Evolutionary conservation across 2,329 filamentous ascomycete species (phyloP).

Genomic region (Orbilia ellipsospora): DNA sequence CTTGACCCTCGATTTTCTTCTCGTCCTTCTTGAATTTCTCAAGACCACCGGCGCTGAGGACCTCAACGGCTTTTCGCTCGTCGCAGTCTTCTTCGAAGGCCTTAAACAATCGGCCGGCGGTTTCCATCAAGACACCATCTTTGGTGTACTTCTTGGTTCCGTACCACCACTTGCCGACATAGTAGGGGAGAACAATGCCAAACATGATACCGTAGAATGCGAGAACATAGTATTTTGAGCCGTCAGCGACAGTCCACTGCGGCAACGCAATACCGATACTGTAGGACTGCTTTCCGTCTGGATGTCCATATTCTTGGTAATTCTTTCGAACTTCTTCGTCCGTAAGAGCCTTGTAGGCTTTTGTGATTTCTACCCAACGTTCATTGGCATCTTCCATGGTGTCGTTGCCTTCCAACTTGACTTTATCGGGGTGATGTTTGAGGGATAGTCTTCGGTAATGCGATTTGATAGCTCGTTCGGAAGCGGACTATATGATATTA

Average conservation of each 20-base stretch:
- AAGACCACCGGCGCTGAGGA: conserved; percentile 80
- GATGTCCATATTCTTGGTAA: conserved; percentile 93
- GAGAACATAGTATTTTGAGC: conserved; percentile 94
- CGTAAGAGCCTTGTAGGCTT: conserved; percentile 97
- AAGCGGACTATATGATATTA: conserved; percentile 69
- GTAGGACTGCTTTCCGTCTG: conserved; percentile 97
- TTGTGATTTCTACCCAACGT: conserved; percentile 92
- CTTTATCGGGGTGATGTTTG: conserved; percentile 92
- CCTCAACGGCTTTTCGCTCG: conserved; percentile 80
- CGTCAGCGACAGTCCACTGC: conserved; percentile 89
- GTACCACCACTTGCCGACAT: conserved; percentile 99
- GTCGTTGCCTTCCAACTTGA: conserved; percentile 89
- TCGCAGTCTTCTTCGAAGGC: conserved; percentile 89
- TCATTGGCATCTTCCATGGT: conserved; percentile 86
- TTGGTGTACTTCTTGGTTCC: conserved; percentile 92
- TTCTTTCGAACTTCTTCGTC: conserved; percentile 98
- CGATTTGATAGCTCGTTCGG: conserved; percentile 90
- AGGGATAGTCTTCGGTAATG: conserved; percentile 88
- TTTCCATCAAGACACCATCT: conserved; percentile 91
- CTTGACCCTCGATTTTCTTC: conserved; percentile 57
- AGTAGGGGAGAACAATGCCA: conserved; percentile 88
- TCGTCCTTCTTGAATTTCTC: conserved; percentile 57
- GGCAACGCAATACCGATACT: conserved; percentile 97
- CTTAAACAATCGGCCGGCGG: conserved; percentile 91
- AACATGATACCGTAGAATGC: conserved; percentile 88